A percentile compares a stretch with the other conserved stretches of the same genome.
These are phyloP conservation scores for Astrocystis sublimbata DNA, from an alignment of 495 filamentous ascomycete species.

Conservation along the genomic window DNA sequence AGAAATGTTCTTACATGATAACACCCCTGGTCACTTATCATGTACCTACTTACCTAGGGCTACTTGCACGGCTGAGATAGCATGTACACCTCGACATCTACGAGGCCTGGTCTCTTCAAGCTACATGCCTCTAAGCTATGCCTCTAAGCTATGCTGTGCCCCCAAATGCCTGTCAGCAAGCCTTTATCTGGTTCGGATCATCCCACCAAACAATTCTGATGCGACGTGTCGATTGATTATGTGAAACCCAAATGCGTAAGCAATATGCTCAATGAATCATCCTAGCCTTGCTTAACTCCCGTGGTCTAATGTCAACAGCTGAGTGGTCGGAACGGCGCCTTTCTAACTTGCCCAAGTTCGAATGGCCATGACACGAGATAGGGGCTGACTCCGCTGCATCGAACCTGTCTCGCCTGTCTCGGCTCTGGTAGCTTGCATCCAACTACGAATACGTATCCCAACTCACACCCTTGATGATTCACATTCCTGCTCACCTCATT, in stretches of 20 bases:
- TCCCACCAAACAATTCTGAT: background rate
- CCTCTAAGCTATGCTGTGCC: background rate
- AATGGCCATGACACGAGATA: conserved; percentile 10
- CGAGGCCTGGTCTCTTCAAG: too few species aligned
- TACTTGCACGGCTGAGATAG: too few species aligned
- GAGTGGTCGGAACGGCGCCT: conserved; percentile 9
- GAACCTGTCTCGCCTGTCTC: conserved; percentile 1
- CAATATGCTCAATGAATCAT: background rate
- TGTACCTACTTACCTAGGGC: too few species aligned
- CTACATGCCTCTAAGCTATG: background rate
- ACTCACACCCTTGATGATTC: background rate
- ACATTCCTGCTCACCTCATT: background rate
- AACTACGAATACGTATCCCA: too few species aligned
- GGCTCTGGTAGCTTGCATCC: conserved; percentile 4
- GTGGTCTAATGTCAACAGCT: background rate
- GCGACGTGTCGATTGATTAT: background rate
- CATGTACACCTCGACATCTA: too few species aligned
- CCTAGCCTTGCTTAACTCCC: background rate
- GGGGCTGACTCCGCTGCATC: conserved; percentile 12
- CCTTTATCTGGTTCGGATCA: conserved; percentile 9
- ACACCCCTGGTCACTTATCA: too few species aligned
- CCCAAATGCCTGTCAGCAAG: background rate
- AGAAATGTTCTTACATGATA: too few species aligned
- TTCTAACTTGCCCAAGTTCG: background rate
- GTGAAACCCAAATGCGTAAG: conserved; percentile 1